These are phyloP conservation scores for Arthrinium phaeospermum DNA, from an alignment of 2,329 filamentous ascomycete genomes.

Conservation along the genomic window DNA sequence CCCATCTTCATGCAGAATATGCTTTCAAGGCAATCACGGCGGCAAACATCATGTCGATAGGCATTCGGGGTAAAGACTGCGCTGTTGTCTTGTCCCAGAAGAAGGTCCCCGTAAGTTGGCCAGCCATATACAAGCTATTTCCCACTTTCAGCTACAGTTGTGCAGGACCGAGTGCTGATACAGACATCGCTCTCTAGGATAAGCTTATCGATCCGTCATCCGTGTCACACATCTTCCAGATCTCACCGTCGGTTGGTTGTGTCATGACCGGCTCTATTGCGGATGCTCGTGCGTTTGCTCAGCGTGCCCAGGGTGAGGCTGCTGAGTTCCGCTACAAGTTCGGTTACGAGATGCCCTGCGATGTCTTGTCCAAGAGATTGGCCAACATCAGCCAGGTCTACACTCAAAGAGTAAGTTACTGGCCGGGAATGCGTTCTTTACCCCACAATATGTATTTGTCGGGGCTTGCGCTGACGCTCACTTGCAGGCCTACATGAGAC, in stretches of 20 bases:
- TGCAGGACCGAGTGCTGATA: conserved; percentile 28
- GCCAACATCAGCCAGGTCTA: conserved; percentile 99
- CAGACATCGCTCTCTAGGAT: conserved; percentile 64
- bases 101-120: conserved; percentile 88
- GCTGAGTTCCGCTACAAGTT: conserved; percentile 99
- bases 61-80: conserved; percentile 94
- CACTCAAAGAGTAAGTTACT: conserved; percentile 81
- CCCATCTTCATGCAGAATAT: conserved; percentile 74
- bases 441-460: conserved; percentile 2
- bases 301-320: conserved; percentile 91
- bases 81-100: conserved; percentile 98
- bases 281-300: conserved; percentile 91
- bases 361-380: conserved; percentile 93
- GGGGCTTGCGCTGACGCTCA: conserved; percentile 33
- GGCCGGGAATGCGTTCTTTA: not conserved
- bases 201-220: conserved; percentile 98
- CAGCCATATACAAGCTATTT: conserved; percentile 20
- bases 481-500: conserved; percentile 88
- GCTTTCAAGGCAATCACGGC: conserved; percentile 99
- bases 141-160: conserved; percentile 36
- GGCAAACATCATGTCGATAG: conserved; percentile 98
- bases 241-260: conserved; percentile 94
- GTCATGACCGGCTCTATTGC: conserved; percentile 99
- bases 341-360: conserved; percentile 99
- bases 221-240: conserved; percentile 95